Conservation (phyloP, 495 filamentous ascomycete species). For the Hypoxylon trugodes region DNA sequence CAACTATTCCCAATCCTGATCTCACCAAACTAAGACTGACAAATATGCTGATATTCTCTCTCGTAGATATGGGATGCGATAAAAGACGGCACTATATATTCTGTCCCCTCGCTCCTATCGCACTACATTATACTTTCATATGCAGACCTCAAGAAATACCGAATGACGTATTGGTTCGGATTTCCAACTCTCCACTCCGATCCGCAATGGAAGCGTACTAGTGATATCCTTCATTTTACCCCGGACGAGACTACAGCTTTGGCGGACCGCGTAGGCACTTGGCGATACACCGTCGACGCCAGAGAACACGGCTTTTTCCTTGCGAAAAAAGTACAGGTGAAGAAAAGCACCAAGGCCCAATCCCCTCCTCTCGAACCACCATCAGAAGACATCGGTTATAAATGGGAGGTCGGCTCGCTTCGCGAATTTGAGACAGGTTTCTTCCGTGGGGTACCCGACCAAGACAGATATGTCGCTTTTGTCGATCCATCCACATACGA, state of each 20-base stretch:
- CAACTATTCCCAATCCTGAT: background rate
- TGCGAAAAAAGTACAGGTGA: constrained; percentile 70
- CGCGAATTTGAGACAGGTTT: constrained; percentile 85
- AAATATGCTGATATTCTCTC: too few relatives aligned
- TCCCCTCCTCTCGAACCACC: constrained; percentile 39
- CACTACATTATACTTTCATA: constrained; percentile 92
- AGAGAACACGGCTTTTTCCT: constrained; percentile 94
- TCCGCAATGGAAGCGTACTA: constrained; percentile 72
- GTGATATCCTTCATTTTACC: constrained; percentile 62
- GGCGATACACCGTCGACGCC: constrained; percentile 80
- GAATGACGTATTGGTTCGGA: constrained; percentile 92
- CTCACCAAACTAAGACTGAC: background rate
- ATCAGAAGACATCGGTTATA: constrained; percentile 61
- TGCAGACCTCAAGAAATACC: constrained; percentile 95
- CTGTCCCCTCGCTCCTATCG: constrained; percentile 86
- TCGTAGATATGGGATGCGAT: constrained; percentile 98
- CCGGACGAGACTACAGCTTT: constrained; percentile 74
- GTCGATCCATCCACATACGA: constrained; percentile 91
- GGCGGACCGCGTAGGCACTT: constrained; percentile 82
- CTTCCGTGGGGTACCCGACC: constrained; percentile 71
- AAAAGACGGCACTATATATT: constrained; percentile 93
- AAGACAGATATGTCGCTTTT: constrained; percentile 84
- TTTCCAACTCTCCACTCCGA: constrained; percentile 93
- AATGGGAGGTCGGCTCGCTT: constrained; percentile 79
- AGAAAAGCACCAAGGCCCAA: constrained; percentile 12